phyloP scores from a whole-genome alignment of 192 early-diverging fungal genomes.

The Gamsiella multidivaricata region DNA sequence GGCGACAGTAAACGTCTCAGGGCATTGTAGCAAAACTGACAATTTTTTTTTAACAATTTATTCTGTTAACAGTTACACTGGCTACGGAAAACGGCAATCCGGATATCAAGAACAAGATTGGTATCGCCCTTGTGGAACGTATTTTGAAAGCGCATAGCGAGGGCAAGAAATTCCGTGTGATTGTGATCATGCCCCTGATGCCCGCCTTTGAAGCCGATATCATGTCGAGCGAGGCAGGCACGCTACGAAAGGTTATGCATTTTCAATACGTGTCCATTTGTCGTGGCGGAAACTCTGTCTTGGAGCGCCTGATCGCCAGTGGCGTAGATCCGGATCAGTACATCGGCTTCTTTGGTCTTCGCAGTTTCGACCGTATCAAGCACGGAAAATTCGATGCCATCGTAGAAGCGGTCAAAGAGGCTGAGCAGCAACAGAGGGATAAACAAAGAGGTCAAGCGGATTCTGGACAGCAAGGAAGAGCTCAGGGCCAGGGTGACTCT shows the following conservation, averaged over 20 bases:
- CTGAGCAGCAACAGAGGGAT: constrained; percentile 5
- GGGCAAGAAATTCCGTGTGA: constrained; percentile 77
- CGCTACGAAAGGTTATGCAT: constrained; percentile 77
- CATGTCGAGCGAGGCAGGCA: constrained; percentile 76
- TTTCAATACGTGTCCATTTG: constrained; percentile 86
- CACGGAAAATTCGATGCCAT: constrained; percentile 55
- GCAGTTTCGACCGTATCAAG: constrained; percentile 82
- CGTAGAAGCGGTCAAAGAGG: constrained; percentile 45
- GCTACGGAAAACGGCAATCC: constrained; percentile 55
- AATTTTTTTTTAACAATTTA: not conserved
- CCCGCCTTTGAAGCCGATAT: constrained; percentile 91
- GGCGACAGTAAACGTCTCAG: too few species aligned
- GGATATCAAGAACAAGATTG: constrained; percentile 85
- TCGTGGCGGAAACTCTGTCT: constrained; percentile 81
- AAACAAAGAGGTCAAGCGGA: not conserved
- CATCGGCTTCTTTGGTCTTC: constrained; percentile 83
- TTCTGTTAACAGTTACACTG: constrained; percentile 56
- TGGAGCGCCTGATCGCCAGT: constrained; percentile 62
- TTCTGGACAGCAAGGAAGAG: too few species aligned
- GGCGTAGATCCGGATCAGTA: constrained; percentile 72
- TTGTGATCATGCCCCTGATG: constrained; percentile 89
- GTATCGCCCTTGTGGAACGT: constrained; percentile 80
- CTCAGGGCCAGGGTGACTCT: not conserved
- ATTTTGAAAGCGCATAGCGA: constrained; percentile 77
- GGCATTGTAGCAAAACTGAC: too few species aligned